A percentile compares a stretch with the other conserved stretches of the same genome.
Evolutionary conservation across 805 yeast genomes (phyloP).

Genomic region (Zygoascus flipseniorum): DNA sequence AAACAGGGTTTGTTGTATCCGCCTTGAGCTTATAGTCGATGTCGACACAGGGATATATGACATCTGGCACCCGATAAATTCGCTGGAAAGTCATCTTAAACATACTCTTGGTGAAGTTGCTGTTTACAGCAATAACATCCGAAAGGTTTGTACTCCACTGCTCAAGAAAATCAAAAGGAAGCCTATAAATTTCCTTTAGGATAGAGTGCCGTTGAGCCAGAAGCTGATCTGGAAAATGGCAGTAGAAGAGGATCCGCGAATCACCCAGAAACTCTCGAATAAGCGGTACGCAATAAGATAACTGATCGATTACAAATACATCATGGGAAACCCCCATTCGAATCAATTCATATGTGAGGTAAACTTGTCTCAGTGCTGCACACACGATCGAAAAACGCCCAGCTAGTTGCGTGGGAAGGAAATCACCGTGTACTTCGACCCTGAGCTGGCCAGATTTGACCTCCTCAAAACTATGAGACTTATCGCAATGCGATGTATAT

Average conservation of each 20-base stretch:
- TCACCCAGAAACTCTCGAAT: constrained; percentile 31
- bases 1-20: constrained; percentile 3
- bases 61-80: constrained; percentile 37
- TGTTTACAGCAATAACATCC: constrained; percentile 80
- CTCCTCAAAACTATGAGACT: constrained; percentile 84
- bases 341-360: constrained; percentile 41
- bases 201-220: constrained; percentile 51
- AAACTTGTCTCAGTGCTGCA: constrained; percentile 77
- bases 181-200: constrained; percentile 57
- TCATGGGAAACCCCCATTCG: constrained; percentile 43
- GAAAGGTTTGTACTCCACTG: constrained; percentile 68
- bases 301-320: constrained; percentile 77
- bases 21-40: constrained; percentile 20
- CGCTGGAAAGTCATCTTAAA: constrained; percentile 54
- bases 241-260: constrained; percentile 67
- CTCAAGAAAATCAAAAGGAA: constrained; percentile 80
- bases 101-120: constrained; percentile 67
- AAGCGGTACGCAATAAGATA: constrained; percentile 76
- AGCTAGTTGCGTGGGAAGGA: constrained; percentile 59
- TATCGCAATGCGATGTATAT: constrained; percentile 88
- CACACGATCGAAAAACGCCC: constrained; percentile 71
- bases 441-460: constrained; percentile 47
- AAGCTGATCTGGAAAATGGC: constrained; percentile 92
- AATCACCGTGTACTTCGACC: constrained; percentile 74
- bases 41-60: constrained; percentile 76